These are phyloP conservation scores for Solioccasus polychromus DNA, from an alignment of 768 basidiomycete genomes.

Conservation along the genomic window DNA sequence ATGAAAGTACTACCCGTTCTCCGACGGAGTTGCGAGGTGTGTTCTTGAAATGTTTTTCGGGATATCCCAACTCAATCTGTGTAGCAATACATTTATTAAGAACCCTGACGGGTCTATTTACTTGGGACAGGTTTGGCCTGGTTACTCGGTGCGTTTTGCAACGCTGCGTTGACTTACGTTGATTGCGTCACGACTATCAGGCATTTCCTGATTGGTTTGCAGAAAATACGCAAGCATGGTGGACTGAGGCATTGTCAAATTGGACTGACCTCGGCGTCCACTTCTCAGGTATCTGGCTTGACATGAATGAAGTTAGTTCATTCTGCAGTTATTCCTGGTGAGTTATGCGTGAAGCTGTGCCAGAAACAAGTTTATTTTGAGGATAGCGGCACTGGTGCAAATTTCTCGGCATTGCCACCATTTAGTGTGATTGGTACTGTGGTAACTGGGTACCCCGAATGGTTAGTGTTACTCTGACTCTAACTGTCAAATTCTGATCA, in stretches of 20 bases:
- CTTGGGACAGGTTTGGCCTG: conserved; percentile 76
- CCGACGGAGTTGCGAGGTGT: conserved; percentile 56
- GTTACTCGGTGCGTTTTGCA: conserved; percentile 51
- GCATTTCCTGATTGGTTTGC: conserved; percentile 65
- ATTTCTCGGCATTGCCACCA: conserved; percentile 56
- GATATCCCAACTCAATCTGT: not conserved
- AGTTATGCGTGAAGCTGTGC: not conserved
- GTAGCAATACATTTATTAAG: conserved; percentile 67
- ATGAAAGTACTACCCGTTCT: conserved; percentile 68
- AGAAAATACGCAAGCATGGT: conserved; percentile 50
- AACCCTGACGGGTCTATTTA: conserved; percentile 74
- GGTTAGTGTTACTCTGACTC: conserved; percentile 33
- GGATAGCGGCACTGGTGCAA: conserved; percentile 46
- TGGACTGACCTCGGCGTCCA: conserved; percentile 52
- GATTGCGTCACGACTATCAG: conserved; percentile 21
- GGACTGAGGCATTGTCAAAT: conserved; percentile 58
- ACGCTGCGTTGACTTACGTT: not conserved
- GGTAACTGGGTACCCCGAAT: conserved; percentile 65
- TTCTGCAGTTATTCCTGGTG: conserved; percentile 64
- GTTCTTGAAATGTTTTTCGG: conserved; percentile 10
- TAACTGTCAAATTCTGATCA: not conserved
- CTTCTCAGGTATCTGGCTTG: conserved; percentile 67
- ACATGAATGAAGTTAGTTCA: conserved; percentile 67
- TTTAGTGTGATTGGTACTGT: conserved; percentile 49
- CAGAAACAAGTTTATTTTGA: not conserved